Evolutionary conservation across 345 rosid species (phyloP).

Genomic region (Boechera retrofracta): DNA sequence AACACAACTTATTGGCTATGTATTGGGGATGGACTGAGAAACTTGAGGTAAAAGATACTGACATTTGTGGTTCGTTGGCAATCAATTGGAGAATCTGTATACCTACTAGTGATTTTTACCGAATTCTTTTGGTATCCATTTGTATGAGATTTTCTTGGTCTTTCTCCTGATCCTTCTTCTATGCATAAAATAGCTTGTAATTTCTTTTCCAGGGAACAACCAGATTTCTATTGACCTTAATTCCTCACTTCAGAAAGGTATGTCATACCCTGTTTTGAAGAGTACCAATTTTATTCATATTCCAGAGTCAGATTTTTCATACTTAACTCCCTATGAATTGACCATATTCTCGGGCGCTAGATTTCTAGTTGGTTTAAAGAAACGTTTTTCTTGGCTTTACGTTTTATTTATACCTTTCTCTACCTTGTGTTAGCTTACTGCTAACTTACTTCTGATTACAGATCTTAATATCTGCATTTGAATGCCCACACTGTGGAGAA

Average conservation of each 20-base stretch:
- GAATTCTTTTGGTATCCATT: neutral
- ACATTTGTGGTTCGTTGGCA: neutral
- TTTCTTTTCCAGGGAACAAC: slow-evolving; percentile 63
- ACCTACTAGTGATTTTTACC: neutral
- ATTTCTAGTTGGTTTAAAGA: neutral
- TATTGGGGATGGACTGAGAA: slow-evolving; percentile 6
- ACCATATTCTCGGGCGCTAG: neutral
- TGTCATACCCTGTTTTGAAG: slow-evolving; percentile 2
- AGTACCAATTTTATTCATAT: neutral
- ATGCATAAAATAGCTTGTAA: neutral
- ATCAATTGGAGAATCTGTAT: neutral
- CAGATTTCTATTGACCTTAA: slow-evolving; percentile 74
- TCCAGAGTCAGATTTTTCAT: neutral
- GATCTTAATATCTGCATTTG: slow-evolving; percentile 91
- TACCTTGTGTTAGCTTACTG: slow-evolving; percentile 9
- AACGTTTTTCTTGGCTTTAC: neutral
- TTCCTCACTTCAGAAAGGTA: slow-evolving; percentile 94
- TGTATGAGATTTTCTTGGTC: slow-evolving; percentile 10
- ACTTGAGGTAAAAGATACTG: neutral
- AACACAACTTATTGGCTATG: neutral
- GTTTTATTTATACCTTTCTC: neutral
- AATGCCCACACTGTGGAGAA: slow-evolving; percentile 89
- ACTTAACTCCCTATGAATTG: neutral
- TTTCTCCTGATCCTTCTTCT: neutral
- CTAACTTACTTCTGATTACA: slow-evolving; percentile 41